These are phyloP conservation scores for Teunomyces aglyptinius DNA, from an alignment of 805 yeast genomes.

Conservation along the genomic window DNA sequence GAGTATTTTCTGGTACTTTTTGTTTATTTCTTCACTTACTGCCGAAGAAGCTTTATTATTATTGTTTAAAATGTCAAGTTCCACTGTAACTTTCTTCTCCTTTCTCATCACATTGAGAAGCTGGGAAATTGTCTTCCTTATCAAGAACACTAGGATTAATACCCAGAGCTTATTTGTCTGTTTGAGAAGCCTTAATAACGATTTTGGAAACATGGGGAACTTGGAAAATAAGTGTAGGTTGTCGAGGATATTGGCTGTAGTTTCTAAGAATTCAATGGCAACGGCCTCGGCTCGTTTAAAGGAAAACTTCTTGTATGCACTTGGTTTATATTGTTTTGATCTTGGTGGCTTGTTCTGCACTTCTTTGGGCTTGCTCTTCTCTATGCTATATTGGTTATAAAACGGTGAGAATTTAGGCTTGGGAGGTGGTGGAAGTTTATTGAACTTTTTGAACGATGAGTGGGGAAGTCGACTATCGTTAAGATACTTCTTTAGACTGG, in stretches of 20 bases:
- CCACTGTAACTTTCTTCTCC: conserved; percentile 37
- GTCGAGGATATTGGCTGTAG: conserved; percentile 38
- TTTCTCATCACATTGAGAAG: conserved; percentile 38
- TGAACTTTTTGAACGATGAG: conserved; percentile 4
- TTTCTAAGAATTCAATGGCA: conserved; percentile 32
- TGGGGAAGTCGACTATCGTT: conserved; percentile 11
- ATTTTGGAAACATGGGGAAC: conserved; percentile 43
- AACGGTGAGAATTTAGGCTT: conserved; percentile 34
- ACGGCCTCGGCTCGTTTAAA: conserved; percentile 30
- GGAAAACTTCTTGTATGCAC: conserved; percentile 19
- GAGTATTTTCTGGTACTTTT: conserved; percentile 37
- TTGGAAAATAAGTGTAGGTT: conserved; percentile 41
- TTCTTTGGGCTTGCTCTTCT: conserved; percentile 7
- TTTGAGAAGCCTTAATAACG: conserved; percentile 28
- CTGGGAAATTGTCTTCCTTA: conserved; percentile 42
- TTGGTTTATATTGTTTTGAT: conserved; percentile 2
- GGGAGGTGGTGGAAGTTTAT: conserved; percentile 21
- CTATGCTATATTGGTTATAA: conserved; percentile 29
- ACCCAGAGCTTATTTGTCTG: conserved; percentile 46
- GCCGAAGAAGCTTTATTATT: conserved; percentile 11
- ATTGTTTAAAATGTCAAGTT: conserved; percentile 29
- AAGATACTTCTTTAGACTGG: conserved; percentile 28
- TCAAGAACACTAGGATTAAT: conserved; percentile 37
- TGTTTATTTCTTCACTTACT: conserved; percentile 23
- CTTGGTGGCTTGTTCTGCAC: neutral